Base-by-base conservation (phyloP, 257 asterid species). In the Knoxia roxburghii region DNA sequence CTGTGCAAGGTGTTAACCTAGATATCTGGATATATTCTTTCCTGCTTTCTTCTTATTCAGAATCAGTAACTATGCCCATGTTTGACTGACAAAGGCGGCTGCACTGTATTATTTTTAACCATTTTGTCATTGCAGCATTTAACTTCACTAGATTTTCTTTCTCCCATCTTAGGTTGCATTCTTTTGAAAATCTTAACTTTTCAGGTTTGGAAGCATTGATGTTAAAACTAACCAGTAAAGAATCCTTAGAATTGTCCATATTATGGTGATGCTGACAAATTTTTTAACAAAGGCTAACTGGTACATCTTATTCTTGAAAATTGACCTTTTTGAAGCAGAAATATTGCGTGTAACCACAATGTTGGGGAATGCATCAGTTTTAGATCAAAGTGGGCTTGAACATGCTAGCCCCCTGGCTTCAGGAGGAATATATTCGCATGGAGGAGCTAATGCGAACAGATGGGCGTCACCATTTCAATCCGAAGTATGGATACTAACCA, bases 271-370 rank as follows among this genome's bases (percentile, higher is more conserved):
- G 88, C 83, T 82, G 85, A 71, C 95, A 83, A 82, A 78, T 89
- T 84, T 27, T 75, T 84, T 84, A 83, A 88, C 89, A 75, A 87
- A 83, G 87, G 95, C 99, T 94, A 85, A 94, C 96, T 82, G 95
- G 96, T 87, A 82, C 94, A 81, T 94, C 92, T 90, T 88, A 76
- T 88, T 93, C 91, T 90, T 94, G 96, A 85, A 90, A 88, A 91
- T 83, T 90, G 96, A 90, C 96, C 85, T 94, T 88, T 89, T 94
- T 94, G 98, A 87, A 90, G 87, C 99, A 94, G 99, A 94, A 87
- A 89, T 94, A 82, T 70, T 85, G 95, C 96, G 96, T 90, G 99
- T 94, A 88, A 87, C 96, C 82, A 82, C 99, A 78, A 75, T 94
- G 85, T 90, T 94, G 98, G 92, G 89, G 97, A 94, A 86, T 86